Percentiles rank a stretch among this genome's conserved stretches.
Evolutionary conservation across 257 asterid genomes (phyloP).

Genomic region (Solanum sitiens): DNA sequence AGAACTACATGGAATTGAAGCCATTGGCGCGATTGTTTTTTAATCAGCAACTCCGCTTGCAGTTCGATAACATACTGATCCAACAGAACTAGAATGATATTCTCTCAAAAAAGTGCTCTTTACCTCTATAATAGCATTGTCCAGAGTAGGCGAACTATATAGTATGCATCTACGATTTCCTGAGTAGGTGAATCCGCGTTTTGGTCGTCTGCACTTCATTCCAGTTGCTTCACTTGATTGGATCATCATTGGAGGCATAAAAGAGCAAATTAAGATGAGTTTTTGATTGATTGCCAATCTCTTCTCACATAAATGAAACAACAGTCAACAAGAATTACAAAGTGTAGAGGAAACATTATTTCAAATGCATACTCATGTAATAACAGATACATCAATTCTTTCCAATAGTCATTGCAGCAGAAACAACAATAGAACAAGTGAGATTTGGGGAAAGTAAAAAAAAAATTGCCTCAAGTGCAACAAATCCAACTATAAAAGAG

Average conservation of each 20-base stretch:
- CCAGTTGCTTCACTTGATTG: too few relatives aligned
- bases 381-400: background rate
- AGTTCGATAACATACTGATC: conserved; percentile 36
- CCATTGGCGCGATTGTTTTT: conserved; percentile 31
- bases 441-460: background rate
- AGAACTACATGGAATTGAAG: conserved; percentile 31
- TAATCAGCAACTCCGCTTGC: conserved; percentile 5
- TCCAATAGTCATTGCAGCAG: too few relatives aligned
- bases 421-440: background rate
- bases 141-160: conserved; percentile 30
- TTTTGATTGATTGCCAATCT: too few relatives aligned
- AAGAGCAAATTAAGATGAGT: too few relatives aligned
- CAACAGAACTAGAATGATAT: conserved; percentile 35
- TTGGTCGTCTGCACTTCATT: too few relatives aligned
- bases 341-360: too few relatives aligned
- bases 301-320: too few relatives aligned
- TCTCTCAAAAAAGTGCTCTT: conserved; percentile 74
- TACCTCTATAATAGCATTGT: conserved; percentile 54
- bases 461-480: background rate
- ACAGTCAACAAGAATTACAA: too few relatives aligned
- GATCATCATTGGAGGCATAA: too few relatives aligned
- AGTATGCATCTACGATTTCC: background rate
- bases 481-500: too few relatives aligned
- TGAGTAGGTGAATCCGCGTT: too few relatives aligned
- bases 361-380: too few relatives aligned